A percentile compares a stretch with the other conserved stretches of the same genome.
Evolutionary conservation across 768 basidiomycete species (phyloP).

Genomic region (Macrolepiota dolichaula): DNA sequence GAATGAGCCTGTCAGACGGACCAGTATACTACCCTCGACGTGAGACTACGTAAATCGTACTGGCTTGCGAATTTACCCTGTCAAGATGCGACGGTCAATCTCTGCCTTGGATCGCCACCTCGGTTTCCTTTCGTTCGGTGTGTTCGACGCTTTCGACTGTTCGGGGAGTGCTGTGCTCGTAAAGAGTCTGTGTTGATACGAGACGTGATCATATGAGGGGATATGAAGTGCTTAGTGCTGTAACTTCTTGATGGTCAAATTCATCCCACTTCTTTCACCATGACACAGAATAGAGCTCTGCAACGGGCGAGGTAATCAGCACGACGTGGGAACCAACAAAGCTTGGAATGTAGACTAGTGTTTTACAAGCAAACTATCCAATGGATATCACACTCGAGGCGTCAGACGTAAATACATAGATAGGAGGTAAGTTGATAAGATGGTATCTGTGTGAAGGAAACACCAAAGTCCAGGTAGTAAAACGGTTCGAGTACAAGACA

Average conservation of each 20-base stretch:
- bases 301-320: not conserved
- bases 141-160: not conserved
- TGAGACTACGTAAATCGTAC: not conserved
- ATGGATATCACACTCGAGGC: not conserved
- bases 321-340: not conserved
- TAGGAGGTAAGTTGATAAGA: not conserved
- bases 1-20: not conserved
- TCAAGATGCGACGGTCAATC: not conserved
- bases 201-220: not conserved
- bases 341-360: not conserved
- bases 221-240: not conserved
- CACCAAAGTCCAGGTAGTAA: not conserved
- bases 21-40: not conserved
- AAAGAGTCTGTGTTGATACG: not conserved
- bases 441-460: not conserved
- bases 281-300: not conserved
- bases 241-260: not conserved
- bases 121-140: not conserved
- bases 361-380: not conserved
- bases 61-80: slow-evolving; percentile 1
- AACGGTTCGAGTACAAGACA: not conserved
- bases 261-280: not conserved
- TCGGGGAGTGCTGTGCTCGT: not conserved
- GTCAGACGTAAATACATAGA: not conserved
- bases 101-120: not conserved